Conservation (phyloP, 148 eudicot species). For the Rhododendron ovatum region DNA sequence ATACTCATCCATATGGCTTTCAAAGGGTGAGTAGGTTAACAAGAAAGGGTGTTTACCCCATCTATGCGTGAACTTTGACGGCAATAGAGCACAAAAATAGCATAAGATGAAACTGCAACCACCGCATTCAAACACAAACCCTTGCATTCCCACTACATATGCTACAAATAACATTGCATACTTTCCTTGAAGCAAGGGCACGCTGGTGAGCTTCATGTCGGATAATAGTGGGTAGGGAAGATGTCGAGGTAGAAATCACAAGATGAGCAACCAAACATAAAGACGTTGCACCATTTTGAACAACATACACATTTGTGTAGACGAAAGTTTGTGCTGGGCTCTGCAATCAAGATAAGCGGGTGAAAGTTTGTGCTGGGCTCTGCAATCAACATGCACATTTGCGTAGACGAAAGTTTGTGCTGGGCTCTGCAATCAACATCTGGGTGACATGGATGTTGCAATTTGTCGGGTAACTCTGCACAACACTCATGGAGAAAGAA, state of each 20-base stretch:
- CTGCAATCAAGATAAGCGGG: not conserved
- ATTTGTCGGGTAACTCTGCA: not conserved
- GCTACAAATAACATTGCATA: not conserved
- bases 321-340: not conserved
- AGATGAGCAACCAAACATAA: not conserved
- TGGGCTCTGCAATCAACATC: too few species aligned
- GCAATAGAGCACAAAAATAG: not conserved
- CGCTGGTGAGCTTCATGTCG: not conserved
- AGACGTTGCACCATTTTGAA: not conserved
- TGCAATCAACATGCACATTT: too few species aligned
- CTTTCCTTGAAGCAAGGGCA: not conserved
- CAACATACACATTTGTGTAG: not conserved
- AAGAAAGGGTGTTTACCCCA: constrained; percentile 5
- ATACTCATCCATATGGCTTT: not conserved
- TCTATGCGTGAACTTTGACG: not conserved
- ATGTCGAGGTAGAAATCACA: not conserved
- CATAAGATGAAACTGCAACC: not conserved
- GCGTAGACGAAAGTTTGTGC: too few species aligned
- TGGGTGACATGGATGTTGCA: not conserved
- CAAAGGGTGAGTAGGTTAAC: not conserved
- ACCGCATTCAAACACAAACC: not conserved
- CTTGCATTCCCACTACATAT: not conserved
- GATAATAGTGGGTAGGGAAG: not conserved
- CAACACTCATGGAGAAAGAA: not conserved
- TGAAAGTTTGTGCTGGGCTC: too few species aligned